These are phyloP conservation scores for Crithidia bombi DNA, from an alignment of 208 protist genomes.

Conservation along the genomic window DNA sequence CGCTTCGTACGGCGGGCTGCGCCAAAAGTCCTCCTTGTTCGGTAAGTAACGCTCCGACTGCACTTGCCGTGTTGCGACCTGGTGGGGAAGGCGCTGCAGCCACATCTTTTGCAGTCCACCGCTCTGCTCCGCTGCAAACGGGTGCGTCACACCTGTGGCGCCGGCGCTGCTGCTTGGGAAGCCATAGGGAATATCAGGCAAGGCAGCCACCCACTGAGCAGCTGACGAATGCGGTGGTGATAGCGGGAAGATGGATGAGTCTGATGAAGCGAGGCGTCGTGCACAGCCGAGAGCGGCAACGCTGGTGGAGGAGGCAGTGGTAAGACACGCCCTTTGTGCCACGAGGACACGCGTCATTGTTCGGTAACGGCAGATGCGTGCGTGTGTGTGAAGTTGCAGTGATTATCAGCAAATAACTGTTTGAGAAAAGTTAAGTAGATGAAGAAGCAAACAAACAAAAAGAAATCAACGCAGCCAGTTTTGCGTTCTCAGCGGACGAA, in stretches of 20 bases:
- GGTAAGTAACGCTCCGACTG: conserved; percentile 48
- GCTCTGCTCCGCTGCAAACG: conserved; percentile 60
- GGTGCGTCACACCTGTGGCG: conserved; percentile 34
- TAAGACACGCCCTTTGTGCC: too few relatives aligned
- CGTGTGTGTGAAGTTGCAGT: too few relatives aligned
- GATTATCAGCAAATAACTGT: too few relatives aligned
- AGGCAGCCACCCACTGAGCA: not conserved
- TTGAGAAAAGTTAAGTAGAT: too few relatives aligned
- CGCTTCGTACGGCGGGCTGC: conserved; percentile 61
- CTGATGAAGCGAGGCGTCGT: too few relatives aligned
- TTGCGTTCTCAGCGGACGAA: too few relatives aligned
- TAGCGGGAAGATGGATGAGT: too few relatives aligned
- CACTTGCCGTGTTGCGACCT: conserved; percentile 14
- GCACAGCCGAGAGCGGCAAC: too few relatives aligned
- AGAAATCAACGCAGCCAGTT: not conserved
- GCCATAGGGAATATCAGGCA: conserved; percentile 13
- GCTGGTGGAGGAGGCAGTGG: too few relatives aligned
- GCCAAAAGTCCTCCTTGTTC: conserved; percentile 70
- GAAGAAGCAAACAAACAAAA: not conserved
- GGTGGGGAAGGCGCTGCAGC: conserved; percentile 34
- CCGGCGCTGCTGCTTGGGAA: not conserved
- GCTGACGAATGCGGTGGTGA: not conserved
- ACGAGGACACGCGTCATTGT: too few relatives aligned
- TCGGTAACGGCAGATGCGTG: too few relatives aligned
- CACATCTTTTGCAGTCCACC: conserved; percentile 58